Evolutionary conservation across 768 basidiomycete genomes (phyloP).

Genomic region (Phanerochaete carnosa): DNA sequence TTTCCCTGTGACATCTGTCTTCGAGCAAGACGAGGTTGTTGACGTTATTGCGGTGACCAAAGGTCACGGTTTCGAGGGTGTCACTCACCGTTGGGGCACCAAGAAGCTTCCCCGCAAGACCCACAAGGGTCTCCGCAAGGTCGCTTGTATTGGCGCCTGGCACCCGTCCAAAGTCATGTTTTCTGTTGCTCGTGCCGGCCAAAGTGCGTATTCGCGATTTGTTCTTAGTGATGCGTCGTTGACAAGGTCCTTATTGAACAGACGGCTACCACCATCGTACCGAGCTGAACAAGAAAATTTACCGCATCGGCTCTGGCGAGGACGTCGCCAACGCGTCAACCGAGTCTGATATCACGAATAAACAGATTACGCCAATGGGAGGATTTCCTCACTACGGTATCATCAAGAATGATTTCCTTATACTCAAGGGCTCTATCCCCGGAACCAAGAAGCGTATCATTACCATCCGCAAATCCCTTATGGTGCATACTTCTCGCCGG

Average conservation of each 20-base stretch:
- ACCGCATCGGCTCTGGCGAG: conserved; percentile 81
- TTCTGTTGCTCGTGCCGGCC: conserved; percentile 99
- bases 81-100: conserved; percentile 98
- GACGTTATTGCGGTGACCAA: conserved; percentile 98
- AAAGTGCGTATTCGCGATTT: conserved; percentile 62
- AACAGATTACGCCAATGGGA: conserved; percentile 94
- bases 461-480: conserved; percentile 95
- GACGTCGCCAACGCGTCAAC: conserved; percentile 89
- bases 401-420: conserved; percentile 97
- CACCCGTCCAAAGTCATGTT: conserved; percentile 99
- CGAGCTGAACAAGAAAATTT: conserved; percentile 98
- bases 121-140: conserved; percentile 99
- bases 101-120: conserved; percentile 99
- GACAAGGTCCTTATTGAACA: conserved; percentile 24
- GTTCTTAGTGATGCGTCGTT: background rate
- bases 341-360: conserved; percentile 91
- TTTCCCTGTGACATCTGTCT: conserved; percentile 77
- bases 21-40: conserved; percentile 96
- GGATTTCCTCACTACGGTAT: conserved; percentile 99
- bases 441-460: conserved; percentile 98
- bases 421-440: conserved; percentile 94
- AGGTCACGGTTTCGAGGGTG: conserved; percentile 99
- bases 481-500: conserved; percentile 92
- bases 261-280: conserved; percentile 97
- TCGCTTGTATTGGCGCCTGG: conserved; percentile 98